phyloP scores from a whole-genome alignment of 306 rosid genomes.

The Corylus americana region DNA sequence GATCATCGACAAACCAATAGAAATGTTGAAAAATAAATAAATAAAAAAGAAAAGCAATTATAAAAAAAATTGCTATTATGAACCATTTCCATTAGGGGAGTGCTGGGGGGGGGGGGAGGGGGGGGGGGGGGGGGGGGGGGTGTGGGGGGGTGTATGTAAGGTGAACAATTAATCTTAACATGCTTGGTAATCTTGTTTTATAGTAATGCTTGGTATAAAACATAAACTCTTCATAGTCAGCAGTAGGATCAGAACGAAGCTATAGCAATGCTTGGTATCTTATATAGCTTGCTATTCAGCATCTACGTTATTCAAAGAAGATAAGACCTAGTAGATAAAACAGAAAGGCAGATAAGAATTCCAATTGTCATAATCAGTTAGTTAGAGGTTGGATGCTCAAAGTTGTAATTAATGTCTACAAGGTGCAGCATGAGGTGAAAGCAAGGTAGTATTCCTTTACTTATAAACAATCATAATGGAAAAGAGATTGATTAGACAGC shows the following conservation, averaged over 20 bases:
- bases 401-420: background rate
- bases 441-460: background rate
- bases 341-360: background rate
- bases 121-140: too few relatives aligned
- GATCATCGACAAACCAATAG: constrained; percentile 19
- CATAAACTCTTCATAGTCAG: too few relatives aligned
- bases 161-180: too few relatives aligned
- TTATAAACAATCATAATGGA: background rate
- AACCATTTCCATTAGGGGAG: too few relatives aligned
- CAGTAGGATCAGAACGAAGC: background rate
- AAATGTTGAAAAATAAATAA: background rate
- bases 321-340: background rate
- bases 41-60: too few relatives aligned
- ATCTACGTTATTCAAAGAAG: background rate
- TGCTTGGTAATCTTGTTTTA: too few relatives aligned
- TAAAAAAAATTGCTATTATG: too few relatives aligned
- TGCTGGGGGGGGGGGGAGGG: too few relatives aligned
- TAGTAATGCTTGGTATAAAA: too few relatives aligned
- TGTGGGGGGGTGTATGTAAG: too few relatives aligned
- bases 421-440: background rate
- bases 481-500: background rate
- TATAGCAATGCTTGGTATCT: background rate
- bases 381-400: background rate
- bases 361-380: background rate
- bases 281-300: background rate